Base-by-base conservation (phyloP, 2,329 filamentous ascomycete species). In the Harringtonia lauricola region DNA sequence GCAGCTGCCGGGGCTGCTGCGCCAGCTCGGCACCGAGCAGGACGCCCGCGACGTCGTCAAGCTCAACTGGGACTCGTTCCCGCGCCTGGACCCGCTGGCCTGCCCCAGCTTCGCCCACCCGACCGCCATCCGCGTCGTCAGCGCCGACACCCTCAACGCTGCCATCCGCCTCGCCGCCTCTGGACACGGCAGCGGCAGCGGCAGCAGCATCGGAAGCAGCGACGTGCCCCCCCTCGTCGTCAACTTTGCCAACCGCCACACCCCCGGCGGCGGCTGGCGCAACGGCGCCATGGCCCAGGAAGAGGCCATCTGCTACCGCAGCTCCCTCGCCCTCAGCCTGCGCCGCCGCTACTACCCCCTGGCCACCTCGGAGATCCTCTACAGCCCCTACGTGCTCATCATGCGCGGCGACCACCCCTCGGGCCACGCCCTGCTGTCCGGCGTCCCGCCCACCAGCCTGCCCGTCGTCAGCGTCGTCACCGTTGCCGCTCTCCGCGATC, bases 231-330 rank as follows among this genome's bases (percentile, higher is more conserved):
- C 34, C 14, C 73, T 70, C 28, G 68, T 83, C 21, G 63, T 86
- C 46, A 86, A 84, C 53, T 76, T 83, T 62, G 80, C 80, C 14
- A 81, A 75, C 39, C 67, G 73, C 38, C 52, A 57, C 6, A 58
- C 55, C 15, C 67, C 74, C 0, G 81, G 80, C n/a, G 81, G 81
- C 18, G 79, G 78, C 17, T 85, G 79, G 70, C 55, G 70, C 5
- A 67, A 67, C 31, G 81, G 81, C 30, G 66, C 76, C 43, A 59
- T 73, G 26, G 80, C 81, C 0, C 81, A 86, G 57, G 81, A 86
- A 60, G 81, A 86, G 62, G 71, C 74, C 3, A 66, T 86, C 8
- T 85, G 79, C 60, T 80, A 78, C 55, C 72, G 80, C 36, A 76
- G 70, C 37, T 72, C 73, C 1, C 67, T 79, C 8, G 68, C 59